phyloP scores from a whole-genome alignment of 2,329 filamentous ascomycete genomes.

The Cladophialophora exuberans region DNA sequence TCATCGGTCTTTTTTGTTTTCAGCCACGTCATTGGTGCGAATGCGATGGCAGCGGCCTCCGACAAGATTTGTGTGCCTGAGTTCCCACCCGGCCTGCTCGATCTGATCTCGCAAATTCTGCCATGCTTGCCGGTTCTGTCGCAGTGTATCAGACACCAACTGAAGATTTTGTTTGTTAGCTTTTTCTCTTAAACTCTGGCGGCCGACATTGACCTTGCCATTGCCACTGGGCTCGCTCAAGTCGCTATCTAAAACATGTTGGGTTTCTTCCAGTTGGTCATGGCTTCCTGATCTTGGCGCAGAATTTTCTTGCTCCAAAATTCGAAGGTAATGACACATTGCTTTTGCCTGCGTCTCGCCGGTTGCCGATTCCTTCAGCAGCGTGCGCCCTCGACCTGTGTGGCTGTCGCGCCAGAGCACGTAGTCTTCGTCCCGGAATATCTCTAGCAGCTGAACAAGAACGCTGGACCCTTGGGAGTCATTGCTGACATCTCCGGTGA shows the following conservation, averaged over 20 bases:
- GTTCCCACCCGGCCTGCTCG: slow-evolving; percentile 28
- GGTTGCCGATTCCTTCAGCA: slow-evolving; percentile 63
- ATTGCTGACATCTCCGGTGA: slow-evolving; percentile 2
- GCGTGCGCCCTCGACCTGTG: slow-evolving; percentile 56
- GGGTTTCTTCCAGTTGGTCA: not conserved
- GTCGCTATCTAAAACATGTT: not conserved
- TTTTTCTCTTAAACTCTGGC: not conserved
- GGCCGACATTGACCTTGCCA: not conserved
- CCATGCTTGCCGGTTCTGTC: slow-evolving; percentile 20
- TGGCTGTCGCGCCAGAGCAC: slow-evolving; percentile 61
- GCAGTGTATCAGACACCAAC: slow-evolving; percentile 22
- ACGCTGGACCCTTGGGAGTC: not conserved
- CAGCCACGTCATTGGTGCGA: slow-evolving; percentile 1
- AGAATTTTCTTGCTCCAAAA: too few relatives aligned
- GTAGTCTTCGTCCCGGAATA: slow-evolving; percentile 60
- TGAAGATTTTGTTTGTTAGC: not conserved
- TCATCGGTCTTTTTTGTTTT: slow-evolving; percentile 27
- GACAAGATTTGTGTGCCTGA: slow-evolving; percentile 27
- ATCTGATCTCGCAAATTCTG: slow-evolving; percentile 15
- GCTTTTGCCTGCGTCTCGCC: slow-evolving; percentile 59
- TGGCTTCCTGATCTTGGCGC: slow-evolving; percentile 31
- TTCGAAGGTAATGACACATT: slow-evolving; percentile 60
- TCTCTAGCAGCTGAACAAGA: slow-evolving; percentile 37
- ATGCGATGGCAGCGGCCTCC: slow-evolving; percentile 20
- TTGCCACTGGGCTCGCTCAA: not conserved